Base-by-base conservation (phyloP, 2,329 filamentous ascomycete genomes). In the Aspergillus costaricaensis region DNA sequence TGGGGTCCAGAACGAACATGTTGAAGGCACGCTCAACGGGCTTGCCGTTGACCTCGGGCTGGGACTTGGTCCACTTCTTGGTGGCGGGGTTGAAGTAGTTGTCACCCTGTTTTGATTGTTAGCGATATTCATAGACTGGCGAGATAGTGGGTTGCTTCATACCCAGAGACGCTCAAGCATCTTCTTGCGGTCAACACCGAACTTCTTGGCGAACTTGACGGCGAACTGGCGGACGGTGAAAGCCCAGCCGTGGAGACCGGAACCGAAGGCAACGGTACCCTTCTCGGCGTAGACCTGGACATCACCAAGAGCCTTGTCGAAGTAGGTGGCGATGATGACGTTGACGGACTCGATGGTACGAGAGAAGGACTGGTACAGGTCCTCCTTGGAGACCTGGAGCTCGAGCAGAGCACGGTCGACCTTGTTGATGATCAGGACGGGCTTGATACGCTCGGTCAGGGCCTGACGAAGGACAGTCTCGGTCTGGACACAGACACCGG, bases 151-250 rank as follows among this genome's bases (percentile, higher is more conserved):
- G 25, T 54, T 14, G 19, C 43, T 36, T 76, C 87, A 81, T 82
- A 91, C 89, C 95, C 95, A 99, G 72, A 99, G 92, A 89, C 94
- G 92, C 86, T 97, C 92, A 91, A 97, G 96, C 95, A 99, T 97
- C 91, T 98, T 98, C 85, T 89, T 90, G 82, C 92, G 93, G 88
- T 99, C 94, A 74, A 99, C 94, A 90, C 95, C 95, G 76, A 99
- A 98, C 85, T 99, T 98, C 92, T 98, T 98, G 83, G 94, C 91
- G 81, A 98, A 99, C 76, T 90, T 88, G 78, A 87, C 81, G 73
- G 95, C 95, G 82, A 99, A 99, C 83, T 98, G 95, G 78, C 95
- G 91, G 84, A 98, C 84, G 75, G 95, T 99, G 89, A 99, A 99
- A 76, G 92, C 94, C 95, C 95, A 99, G 82, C 95, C 95, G 86